phyloP scores from a whole-genome alignment of 2,329 filamentous ascomycete species.

The Colletotrichum tropicale region DNA sequence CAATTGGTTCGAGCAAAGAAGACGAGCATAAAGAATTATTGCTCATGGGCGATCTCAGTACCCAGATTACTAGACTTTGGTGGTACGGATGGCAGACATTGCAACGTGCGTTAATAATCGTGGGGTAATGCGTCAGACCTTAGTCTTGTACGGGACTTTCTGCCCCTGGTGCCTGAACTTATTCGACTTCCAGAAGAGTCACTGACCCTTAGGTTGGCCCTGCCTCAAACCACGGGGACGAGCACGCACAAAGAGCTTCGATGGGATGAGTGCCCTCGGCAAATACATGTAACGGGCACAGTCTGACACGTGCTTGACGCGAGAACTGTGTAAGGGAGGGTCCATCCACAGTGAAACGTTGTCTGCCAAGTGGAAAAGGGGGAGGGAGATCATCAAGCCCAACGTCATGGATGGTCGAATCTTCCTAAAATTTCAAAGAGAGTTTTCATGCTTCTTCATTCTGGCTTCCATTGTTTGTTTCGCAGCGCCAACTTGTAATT shows the following conservation, averaged over 20 bases:
- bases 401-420: not conserved
- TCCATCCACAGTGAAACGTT: not conserved
- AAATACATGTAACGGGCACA: not conserved
- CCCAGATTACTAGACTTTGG: not conserved
- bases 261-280: not conserved
- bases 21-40: not conserved
- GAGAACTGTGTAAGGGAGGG: not conserved
- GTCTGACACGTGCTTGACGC: constrained; percentile 7
- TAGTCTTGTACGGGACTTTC: not conserved
- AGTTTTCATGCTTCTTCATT: not conserved
- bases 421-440: not conserved
- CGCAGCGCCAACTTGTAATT: not conserved
- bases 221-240: not conserved
- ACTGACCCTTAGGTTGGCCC: not conserved
- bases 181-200: not conserved
- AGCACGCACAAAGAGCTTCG: not conserved
- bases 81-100: not conserved
- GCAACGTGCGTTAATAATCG: not conserved
- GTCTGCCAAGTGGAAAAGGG: not conserved
- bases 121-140: not conserved
- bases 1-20: not conserved
- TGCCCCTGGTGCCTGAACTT: not conserved
- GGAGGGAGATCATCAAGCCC: not conserved
- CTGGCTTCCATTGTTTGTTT: not conserved
- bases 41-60: not conserved